phyloP scores from a whole-genome alignment of 2,329 filamentous ascomycete genomes.

The Phyllosticta ampelicida region DNA sequence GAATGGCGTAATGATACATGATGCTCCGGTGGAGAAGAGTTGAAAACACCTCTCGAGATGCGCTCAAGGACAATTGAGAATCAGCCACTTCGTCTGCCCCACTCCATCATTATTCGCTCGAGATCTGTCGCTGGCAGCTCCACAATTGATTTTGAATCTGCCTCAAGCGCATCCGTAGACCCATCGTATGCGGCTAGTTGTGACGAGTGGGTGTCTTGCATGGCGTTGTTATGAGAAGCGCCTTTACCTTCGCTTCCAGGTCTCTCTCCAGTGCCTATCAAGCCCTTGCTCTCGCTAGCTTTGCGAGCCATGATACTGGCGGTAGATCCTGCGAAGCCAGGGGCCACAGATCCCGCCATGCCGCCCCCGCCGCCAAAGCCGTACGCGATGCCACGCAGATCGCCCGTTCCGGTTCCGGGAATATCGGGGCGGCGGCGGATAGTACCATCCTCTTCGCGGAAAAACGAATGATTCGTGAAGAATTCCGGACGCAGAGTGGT shows the following conservation, averaged over 20 bases:
- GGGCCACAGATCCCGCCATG: slow-evolving; percentile 2
- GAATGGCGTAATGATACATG: not conserved
- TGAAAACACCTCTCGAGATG: not conserved
- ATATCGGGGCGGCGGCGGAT: not conserved
- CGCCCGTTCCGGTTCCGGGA: not conserved
- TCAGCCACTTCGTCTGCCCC: not conserved
- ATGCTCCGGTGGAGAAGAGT: not conserved
- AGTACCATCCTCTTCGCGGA: not conserved
- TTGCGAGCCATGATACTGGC: not conserved
- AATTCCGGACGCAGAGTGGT: not conserved
- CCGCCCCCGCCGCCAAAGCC: slow-evolving; percentile 3
- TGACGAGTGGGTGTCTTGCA: not conserved
- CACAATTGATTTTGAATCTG: not conserved
- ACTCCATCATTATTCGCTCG: not conserved
- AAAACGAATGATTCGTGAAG: not conserved
- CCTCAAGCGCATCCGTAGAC: not conserved
- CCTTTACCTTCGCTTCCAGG: not conserved
- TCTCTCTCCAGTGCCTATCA: not conserved
- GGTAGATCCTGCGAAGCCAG: not conserved
- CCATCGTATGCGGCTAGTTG: not conserved
- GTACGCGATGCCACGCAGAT: slow-evolving; percentile 1
- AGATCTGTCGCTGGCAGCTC: not conserved
- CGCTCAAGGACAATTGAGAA: not conserved
- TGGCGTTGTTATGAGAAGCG: not conserved
- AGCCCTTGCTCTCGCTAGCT: not conserved